phyloP scores from a whole-genome alignment of 2,329 filamentous ascomycete species.

The Monosporascus sp. region DNA sequence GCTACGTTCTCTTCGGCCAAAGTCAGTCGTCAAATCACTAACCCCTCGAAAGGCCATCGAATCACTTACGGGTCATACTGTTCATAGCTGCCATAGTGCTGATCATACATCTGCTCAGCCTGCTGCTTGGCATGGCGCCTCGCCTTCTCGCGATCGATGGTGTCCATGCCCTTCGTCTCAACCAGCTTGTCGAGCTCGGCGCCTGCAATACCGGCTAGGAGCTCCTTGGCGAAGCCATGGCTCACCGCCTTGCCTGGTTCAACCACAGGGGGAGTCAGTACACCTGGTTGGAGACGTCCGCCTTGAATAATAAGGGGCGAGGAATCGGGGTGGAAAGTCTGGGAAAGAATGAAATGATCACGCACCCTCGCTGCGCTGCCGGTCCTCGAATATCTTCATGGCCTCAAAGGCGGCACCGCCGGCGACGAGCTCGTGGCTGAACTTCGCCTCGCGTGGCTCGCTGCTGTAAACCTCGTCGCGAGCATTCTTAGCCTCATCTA shows the following conservation, averaged over 20 bases:
- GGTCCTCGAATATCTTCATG: conserved; percentile 75
- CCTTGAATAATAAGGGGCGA: background rate
- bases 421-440: conserved; percentile 69
- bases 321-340: background rate
- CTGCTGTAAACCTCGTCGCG: conserved; percentile 39
- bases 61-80: conserved; percentile 52
- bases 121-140: conserved; percentile 54
- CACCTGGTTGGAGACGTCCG: background rate
- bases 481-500: conserved; percentile 37
- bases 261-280: background rate
- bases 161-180: conserved; percentile 64
- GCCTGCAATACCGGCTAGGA: conserved; percentile 65
- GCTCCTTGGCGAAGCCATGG: conserved; percentile 73
- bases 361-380: conserved; percentile 62
- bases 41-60: background rate
- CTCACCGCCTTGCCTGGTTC: conserved; percentile 59
- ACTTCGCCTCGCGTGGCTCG: conserved; percentile 50
- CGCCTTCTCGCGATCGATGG: conserved; percentile 51
- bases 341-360: background rate
- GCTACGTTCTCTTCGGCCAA: conserved; percentile 4
- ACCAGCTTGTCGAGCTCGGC: conserved; percentile 71
- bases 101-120: conserved; percentile 54
- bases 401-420: conserved; percentile 73
- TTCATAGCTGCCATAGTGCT: conserved; percentile 50
- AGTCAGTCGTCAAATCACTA: background rate